Evolutionary conservation across 2,329 filamentous ascomycete species (phyloP).

Genomic region (Curvularia verruculosa): DNA sequence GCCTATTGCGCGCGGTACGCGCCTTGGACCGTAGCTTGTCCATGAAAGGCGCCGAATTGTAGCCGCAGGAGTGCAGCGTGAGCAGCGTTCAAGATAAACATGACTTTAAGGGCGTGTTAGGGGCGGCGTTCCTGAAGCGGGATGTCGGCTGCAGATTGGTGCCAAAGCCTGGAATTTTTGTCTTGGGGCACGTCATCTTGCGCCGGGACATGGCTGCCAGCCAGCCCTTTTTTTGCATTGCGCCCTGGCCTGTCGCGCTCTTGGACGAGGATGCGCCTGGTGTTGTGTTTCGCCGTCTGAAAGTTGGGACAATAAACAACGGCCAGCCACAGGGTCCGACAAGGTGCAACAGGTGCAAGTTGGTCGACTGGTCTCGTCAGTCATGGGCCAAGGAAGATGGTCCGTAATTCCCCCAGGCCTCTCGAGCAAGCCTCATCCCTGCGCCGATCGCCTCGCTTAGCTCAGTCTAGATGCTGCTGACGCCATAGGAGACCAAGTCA

Average conservation of each 20-base stretch:
- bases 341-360: slow-evolving; percentile 2
- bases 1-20: slow-evolving; percentile 42
- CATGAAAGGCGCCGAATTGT: slow-evolving; percentile 29
- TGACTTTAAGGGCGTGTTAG: slow-evolving; percentile 28
- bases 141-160: slow-evolving; percentile 21
- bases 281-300: background rate
- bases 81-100: slow-evolving; percentile 25
- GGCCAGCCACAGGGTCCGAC: background rate
- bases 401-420: slow-evolving; percentile 1
- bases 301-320: background rate
- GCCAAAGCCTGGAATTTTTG: slow-evolving; percentile 27
- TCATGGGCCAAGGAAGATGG: slow-evolving; percentile 3
- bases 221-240: slow-evolving; percentile 26
- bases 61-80: slow-evolving; percentile 12
- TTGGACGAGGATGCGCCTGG: background rate
- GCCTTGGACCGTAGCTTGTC: slow-evolving; percentile 45
- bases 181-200: slow-evolving; percentile 32
- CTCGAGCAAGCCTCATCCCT: background rate
- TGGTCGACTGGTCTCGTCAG: background rate
- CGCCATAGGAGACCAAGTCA: background rate
- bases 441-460: slow-evolving; percentile 3
- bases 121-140: slow-evolving; percentile 20
- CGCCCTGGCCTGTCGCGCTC: background rate
- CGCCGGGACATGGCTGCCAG: slow-evolving; percentile 17
- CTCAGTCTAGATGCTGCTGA: background rate